phyloP scores from a whole-genome alignment of 2,329 filamentous ascomycete genomes.

The Pseudogymnoascus sp. region DNA sequence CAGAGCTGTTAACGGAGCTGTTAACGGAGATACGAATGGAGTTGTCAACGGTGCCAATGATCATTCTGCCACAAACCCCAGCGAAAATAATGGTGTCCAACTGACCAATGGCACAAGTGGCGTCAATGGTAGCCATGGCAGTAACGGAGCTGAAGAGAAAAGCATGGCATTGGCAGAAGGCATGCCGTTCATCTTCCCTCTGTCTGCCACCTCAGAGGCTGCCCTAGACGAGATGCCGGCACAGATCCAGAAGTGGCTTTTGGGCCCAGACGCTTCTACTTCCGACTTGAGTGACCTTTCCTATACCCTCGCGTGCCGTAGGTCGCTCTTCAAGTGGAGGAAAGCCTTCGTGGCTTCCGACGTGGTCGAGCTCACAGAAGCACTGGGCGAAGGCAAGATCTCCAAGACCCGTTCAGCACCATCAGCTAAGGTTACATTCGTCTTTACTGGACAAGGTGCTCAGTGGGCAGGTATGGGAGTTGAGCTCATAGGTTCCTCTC shows the following conservation, averaged over 20 bases:
- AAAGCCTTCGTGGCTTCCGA: not conserved
- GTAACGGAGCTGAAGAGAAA: not conserved
- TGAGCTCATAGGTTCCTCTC: conserved; percentile 13
- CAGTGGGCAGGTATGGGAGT: conserved; percentile 20
- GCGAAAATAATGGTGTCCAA: not conserved
- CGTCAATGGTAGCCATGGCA: not conserved
- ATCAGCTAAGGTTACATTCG: not conserved
- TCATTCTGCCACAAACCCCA: not conserved
- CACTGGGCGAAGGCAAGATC: conserved; percentile 8
- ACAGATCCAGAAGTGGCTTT: not conserved
- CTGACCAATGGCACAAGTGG: not conserved
- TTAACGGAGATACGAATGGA: too few relatives aligned
- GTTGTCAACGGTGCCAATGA: not conserved
- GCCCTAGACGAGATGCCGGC: not conserved
- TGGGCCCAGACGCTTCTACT: not conserved
- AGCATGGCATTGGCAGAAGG: not conserved
- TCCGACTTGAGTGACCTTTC: not conserved
- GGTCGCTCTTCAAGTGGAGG: not conserved
- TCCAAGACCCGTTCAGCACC: not conserved
- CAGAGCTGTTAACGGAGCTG: not conserved
- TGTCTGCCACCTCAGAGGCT: not conserved
- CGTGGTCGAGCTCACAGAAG: conserved; percentile 7
- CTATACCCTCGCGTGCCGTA: not conserved
- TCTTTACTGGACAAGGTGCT: conserved; percentile 22
- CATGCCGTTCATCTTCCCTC: not conserved